Evolutionary conservation across 192 early-diverging fungal genomes (phyloP), one percentile per base, ranked within the genome.

Genomic region (Coemansia biformis): DNA sequence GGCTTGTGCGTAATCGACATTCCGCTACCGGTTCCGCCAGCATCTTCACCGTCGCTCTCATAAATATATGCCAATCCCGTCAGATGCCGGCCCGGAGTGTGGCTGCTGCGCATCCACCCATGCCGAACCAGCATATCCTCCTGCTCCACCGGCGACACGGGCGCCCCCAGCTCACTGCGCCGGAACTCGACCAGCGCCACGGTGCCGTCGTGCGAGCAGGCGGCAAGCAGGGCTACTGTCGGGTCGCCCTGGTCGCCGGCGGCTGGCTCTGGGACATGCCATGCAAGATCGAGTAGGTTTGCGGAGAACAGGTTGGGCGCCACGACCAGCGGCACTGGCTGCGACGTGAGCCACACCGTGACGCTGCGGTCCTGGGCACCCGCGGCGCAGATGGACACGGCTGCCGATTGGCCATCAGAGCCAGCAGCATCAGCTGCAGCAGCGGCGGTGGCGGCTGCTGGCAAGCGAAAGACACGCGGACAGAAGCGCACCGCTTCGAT

Each of bases 401-500:
- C 76, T 14, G 68, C 47, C 13, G 24, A 6, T 6, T 2, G 24
- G 24, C 50, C 57, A 3, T 55, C 37, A 6, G 54, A 21, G 18
- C 12, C 26, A 28, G 26, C 7, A 7, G 26, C 7, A 7, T 3
- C 26, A 7, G 26, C 26, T 3, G 26, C 26, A 7, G 26, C 26
- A 7, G 26, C 26, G 26, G 26, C 7, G 7, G 26, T 28, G 26
- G 26, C 26, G 9, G 7, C 29, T 30, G 22, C 16, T n/a, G 16
- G 42, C 12, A 21, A 26, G 4, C 24, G 67, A 57, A 92, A 93
- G 6, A 91, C 63, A 7, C 81, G 58, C 9, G 93, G 93, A 50
- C 88, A 91, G 76, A 94, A 96, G 57, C 85, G 82, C 5, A 90
- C 86, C 0, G 90, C 91, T 71, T 93, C 92, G 14, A 98, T 79